phyloP scores from a whole-genome alignment of 768 basidiomycete genomes.

The Trametes cubensis region DNA sequence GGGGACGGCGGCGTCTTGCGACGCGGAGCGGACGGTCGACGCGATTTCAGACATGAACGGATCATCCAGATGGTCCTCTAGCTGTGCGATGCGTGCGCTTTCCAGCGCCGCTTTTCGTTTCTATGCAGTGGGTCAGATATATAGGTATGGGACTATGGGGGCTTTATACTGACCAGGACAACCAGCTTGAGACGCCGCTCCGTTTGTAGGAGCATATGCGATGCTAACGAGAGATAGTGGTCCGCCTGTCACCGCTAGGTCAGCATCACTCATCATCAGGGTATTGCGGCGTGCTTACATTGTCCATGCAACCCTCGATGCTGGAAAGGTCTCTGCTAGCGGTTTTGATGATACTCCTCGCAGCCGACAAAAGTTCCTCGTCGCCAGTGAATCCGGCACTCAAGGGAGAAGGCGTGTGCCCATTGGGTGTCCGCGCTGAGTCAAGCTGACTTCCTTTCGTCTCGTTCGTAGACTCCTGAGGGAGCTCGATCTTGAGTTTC shows the following conservation, averaged over 20 bases:
- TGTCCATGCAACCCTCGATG: conserved; percentile 55
- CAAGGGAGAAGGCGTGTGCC: not conserved
- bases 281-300: conserved; percentile 43
- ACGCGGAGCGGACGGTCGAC: conserved; percentile 17
- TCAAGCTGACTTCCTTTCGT: not conserved
- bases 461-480: conserved; percentile 13
- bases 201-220: conserved; percentile 57
- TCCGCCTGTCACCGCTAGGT: conserved; percentile 47
- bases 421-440: not conserved
- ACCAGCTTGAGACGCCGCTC: conserved; percentile 60
- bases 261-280: not conserved
- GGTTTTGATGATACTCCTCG: conserved; percentile 46
- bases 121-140: conserved; percentile 5
- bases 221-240: conserved; percentile 54
- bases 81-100: conserved; percentile 11
- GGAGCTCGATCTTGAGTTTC: conserved; percentile 43
- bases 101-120: conserved; percentile 18
- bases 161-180: conserved; percentile 47
- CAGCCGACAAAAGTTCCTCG: not conserved
- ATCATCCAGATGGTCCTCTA: conserved; percentile 13
- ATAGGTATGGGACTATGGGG: not conserved
- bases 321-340: conserved; percentile 58
- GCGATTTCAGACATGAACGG: conserved; percentile 21
- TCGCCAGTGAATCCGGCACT: not conserved
- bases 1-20: conserved; percentile 5